Evolutionary conservation across 2,329 filamentous ascomycete species (phyloP).

Genomic region (Colletotrichum neosansevieriae): DNA sequence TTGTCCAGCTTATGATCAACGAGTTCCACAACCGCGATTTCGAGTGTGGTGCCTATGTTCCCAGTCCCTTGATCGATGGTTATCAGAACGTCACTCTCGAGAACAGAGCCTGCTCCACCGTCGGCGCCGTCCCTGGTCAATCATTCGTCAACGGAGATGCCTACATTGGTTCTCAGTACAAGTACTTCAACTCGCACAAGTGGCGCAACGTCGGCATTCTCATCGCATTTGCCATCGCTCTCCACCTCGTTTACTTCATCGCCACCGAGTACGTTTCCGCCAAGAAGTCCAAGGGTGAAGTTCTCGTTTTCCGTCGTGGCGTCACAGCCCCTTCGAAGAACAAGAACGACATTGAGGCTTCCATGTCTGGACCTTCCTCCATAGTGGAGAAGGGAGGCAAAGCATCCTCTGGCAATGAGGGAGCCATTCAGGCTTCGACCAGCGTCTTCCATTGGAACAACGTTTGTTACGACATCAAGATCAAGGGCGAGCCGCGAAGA

Average conservation of each 20-base stretch:
- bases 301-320: slow-evolving; percentile 68
- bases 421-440: slow-evolving; percentile 58
- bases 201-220: slow-evolving; percentile 71
- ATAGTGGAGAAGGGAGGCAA: slow-evolving; percentile 36
- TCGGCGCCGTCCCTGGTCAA: slow-evolving; percentile 59
- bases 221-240: slow-evolving; percentile 62
- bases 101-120: slow-evolving; percentile 56
- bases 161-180: slow-evolving; percentile 57
- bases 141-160: slow-evolving; percentile 56
- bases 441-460: slow-evolving; percentile 77
- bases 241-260: slow-evolving; percentile 61
- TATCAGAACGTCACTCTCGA: slow-evolving; percentile 42
- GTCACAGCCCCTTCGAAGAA: slow-evolving; percentile 24
- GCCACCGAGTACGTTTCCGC: slow-evolving; percentile 60
- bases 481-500: slow-evolving; percentile 70
- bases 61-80: slow-evolving; percentile 6
- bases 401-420: slow-evolving; percentile 20
- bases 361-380: slow-evolving; percentile 33
- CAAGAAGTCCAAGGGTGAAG: slow-evolving; percentile 70
- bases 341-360: slow-evolving; percentile 36
- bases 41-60: slow-evolving; percentile 43
- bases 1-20: slow-evolving; percentile 62
- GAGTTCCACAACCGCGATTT: slow-evolving; percentile 69
- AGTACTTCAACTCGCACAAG: slow-evolving; percentile 58
- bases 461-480: slow-evolving; percentile 77